Evolutionary conservation across 2,329 filamentous ascomycete genomes (phyloP).

Genomic region (Cercospora berteroae): DNA sequence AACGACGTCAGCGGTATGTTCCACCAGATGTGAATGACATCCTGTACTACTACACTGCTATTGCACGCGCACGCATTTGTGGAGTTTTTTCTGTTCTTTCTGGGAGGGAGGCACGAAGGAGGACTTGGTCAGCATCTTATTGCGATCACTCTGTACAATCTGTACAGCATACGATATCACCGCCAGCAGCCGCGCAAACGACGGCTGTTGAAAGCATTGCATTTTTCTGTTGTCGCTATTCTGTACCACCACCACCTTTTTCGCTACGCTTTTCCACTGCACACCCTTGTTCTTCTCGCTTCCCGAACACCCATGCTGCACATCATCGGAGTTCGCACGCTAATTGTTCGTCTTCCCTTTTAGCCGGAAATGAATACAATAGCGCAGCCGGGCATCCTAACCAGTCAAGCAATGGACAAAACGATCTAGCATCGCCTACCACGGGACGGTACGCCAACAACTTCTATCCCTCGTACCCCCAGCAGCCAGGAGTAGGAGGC

Average conservation of each 20-base stretch:
- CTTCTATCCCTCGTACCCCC: conserved; percentile 70
- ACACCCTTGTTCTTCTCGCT: conserved; percentile 32
- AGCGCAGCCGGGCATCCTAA: conserved; percentile 64
- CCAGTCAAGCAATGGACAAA: conserved; percentile 59
- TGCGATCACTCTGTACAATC: conserved; percentile 26
- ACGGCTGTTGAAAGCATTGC: conserved; percentile 24
- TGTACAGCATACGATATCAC: conserved; percentile 30
- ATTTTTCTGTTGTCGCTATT: conserved; percentile 13
- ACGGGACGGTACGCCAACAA: conserved; percentile 73
- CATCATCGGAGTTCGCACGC: conserved; percentile 37
- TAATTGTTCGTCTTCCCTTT: conserved; percentile 43
- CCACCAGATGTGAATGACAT: conserved; percentile 71
- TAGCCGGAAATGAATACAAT: conserved; percentile 58
- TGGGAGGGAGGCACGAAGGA: neutral
- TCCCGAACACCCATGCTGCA: conserved; percentile 32
- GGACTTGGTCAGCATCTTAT: conserved; percentile 23
- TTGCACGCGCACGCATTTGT: conserved; percentile 26
- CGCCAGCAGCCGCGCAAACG: conserved; percentile 16
- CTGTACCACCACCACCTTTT: conserved; percentile 4
- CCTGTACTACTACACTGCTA: conserved; percentile 42
- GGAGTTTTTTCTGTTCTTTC: conserved; percentile 15
- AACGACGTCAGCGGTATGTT: conserved; percentile 94
- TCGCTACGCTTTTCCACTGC: conserved; percentile 3
- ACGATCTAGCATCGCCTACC: conserved; percentile 52
- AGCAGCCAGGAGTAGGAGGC: conserved; percentile 55